A percentile compares a stretch with the other conserved stretches of the same genome.
Evolutionary conservation across 1,284 basidiomycete genomes (phyloP).

Genomic region (Tremellales sp.): DNA sequence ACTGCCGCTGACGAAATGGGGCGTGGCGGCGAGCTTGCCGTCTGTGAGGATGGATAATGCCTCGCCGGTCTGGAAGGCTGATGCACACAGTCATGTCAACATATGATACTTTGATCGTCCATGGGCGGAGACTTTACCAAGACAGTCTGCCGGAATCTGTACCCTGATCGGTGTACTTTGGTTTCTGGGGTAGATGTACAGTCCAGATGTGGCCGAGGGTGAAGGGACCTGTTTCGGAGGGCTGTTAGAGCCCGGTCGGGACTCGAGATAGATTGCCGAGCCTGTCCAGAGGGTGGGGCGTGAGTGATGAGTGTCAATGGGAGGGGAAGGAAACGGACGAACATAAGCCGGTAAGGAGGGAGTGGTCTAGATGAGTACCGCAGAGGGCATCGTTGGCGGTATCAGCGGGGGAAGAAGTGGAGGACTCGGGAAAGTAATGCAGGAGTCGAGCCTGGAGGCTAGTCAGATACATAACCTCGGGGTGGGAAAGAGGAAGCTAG

Average conservation of each 20-base stretch:
- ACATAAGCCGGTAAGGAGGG: conserved; percentile 82
- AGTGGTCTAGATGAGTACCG: conserved; percentile 64
- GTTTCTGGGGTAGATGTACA: conserved; percentile 77
- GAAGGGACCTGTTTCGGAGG: conserved; percentile 58
- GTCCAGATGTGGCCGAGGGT: conserved; percentile 69
- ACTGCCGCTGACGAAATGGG: conserved; percentile 71
- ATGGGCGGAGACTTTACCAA: conserved; percentile 24
- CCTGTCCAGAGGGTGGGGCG: conserved; percentile 19
- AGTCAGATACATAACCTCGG: not conserved
- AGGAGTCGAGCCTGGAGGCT: conserved; percentile 66
- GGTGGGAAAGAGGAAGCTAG: not conserved
- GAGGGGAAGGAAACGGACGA: conserved; percentile 9
- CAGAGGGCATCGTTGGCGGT: conserved; percentile 74
- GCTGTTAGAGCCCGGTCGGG: conserved; percentile 35
- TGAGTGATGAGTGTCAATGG: not conserved
- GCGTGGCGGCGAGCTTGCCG: conserved; percentile 68
- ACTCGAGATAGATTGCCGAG: conserved; percentile 68
- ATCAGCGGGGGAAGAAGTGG: conserved; percentile 53
- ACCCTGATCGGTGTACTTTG: conserved; percentile 62
- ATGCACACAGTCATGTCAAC: conserved; percentile 7
- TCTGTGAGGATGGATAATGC: conserved; percentile 80
- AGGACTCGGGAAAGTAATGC: conserved; percentile 75
- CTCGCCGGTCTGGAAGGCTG: conserved; percentile 92
- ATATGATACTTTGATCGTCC: not conserved
- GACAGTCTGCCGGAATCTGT: conserved; percentile 63